Evolutionary conservation across 2,329 filamentous ascomycete species (phyloP).

Genomic region (Camillea tinctor): DNA sequence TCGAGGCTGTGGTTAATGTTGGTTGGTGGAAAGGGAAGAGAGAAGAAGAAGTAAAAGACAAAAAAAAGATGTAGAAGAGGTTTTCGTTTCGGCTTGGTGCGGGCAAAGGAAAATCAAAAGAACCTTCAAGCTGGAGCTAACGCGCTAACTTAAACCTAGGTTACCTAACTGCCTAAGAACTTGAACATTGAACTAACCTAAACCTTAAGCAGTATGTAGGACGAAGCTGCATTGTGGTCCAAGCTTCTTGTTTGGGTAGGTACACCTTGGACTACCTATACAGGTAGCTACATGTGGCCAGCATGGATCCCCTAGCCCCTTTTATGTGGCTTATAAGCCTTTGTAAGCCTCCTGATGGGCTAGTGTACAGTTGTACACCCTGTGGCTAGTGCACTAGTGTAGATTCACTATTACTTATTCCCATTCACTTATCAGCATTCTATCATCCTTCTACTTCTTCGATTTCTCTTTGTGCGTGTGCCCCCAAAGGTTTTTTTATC

Average conservation of each 20-base stretch:
- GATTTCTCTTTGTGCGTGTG: not conserved
- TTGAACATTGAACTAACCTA: no score
- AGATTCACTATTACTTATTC: not conserved
- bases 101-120: slow-evolving; percentile 11
- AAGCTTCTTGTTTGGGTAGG: slow-evolving; percentile 8
- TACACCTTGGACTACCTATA: not conserved
- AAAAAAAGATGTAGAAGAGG: slow-evolving; percentile 6
- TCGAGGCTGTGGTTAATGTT: slow-evolving; percentile 4
- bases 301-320: not conserved
- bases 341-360: no score
- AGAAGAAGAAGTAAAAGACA: slow-evolving; percentile 1
- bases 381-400: no score
- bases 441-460: not conserved
- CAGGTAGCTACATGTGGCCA: not conserved
- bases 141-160: not conserved
- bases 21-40: not conserved
- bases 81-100: slow-evolving; percentile 7
- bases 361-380: no score
- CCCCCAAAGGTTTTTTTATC: not conserved
- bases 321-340: not conserved
- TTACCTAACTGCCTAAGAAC: not conserved
- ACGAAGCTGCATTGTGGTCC: slow-evolving; percentile 8
- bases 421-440: not conserved
- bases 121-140: not conserved
- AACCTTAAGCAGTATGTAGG: not conserved